Evolutionary conservation across 345 rosid genomes (phyloP).

Genomic region (Luvunga scandens): DNA sequence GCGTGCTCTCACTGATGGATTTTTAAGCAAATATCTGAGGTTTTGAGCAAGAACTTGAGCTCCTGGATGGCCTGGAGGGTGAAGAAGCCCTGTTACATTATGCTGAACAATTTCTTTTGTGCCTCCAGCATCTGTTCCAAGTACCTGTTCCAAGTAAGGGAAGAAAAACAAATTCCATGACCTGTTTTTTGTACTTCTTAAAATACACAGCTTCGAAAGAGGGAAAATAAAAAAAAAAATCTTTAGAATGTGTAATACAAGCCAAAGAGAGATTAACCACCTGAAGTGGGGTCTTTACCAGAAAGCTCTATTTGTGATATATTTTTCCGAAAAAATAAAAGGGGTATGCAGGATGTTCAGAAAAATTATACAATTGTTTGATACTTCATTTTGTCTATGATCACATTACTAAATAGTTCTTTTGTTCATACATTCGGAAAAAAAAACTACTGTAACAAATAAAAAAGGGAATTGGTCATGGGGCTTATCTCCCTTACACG

Average conservation of each 20-base stretch:
- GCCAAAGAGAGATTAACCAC: not conserved
- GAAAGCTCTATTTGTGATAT: not conserved
- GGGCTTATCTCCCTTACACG: not conserved
- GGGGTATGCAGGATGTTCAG: not conserved
- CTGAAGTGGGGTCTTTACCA: not conserved
- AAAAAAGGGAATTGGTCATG: not conserved
- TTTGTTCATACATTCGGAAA: not conserved
- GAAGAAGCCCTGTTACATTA: constrained; percentile 80
- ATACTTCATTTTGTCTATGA: not conserved
- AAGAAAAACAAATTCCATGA: not conserved
- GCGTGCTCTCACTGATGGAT: constrained; percentile 42
- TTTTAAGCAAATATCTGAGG: constrained; percentile 50
- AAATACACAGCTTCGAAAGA: not conserved
- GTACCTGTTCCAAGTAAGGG: constrained; percentile 44
- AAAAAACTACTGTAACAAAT: not conserved
- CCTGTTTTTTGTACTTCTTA: too few relatives aligned
- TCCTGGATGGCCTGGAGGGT: constrained; percentile 64
- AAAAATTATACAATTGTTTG: not conserved
- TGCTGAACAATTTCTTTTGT: constrained; percentile 80
- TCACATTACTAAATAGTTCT: not conserved
- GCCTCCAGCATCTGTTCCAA: constrained; percentile 95
- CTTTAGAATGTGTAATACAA: not conserved
- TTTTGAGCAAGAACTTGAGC: constrained; percentile 52
- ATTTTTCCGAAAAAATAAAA: not conserved
- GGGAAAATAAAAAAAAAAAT: not conserved